Percentiles rank a stretch among this genome's conserved stretches.
These are phyloP conservation scores for Litchi chinensis DNA, from an alignment of 345 rosid genomes.

Conservation along the genomic window DNA sequence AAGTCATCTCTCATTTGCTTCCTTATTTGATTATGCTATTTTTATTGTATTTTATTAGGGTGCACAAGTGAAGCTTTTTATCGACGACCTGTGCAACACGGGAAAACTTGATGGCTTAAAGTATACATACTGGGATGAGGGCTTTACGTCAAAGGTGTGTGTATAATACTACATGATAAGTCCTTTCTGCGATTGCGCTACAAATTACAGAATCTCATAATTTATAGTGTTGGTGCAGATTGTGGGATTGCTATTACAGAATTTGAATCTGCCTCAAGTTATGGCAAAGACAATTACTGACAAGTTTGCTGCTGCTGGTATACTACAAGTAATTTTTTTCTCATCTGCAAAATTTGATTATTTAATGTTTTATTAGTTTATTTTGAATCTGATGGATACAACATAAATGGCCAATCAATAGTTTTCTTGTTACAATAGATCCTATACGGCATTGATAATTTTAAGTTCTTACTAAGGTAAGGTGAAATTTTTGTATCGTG, in stretches of 20 bases:
- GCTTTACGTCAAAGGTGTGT: slow-evolving; percentile 72
- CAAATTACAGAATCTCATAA: slow-evolving; percentile 6
- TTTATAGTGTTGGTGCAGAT: slow-evolving; percentile 49
- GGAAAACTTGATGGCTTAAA: slow-evolving; percentile 61
- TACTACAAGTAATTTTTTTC: slow-evolving; percentile 71
- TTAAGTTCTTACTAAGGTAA: not conserved
- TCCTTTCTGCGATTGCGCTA: not conserved
- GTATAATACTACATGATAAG: not conserved
- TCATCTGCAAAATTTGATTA: slow-evolving; percentile 13
- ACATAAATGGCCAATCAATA: not conserved
- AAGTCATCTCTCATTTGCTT: slow-evolving; percentile 3
- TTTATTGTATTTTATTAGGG: slow-evolving; percentile 42
- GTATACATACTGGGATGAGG: slow-evolving; percentile 79
- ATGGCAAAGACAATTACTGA: slow-evolving; percentile 63
- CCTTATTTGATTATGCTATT: slow-evolving; percentile 4
- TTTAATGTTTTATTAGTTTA: not conserved
- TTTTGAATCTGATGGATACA: not conserved
- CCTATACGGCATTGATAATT: not conserved
- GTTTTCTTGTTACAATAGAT: not conserved
- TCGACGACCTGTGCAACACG: slow-evolving; percentile 61
- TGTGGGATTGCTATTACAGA: slow-evolving; percentile 60
- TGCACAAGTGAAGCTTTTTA: slow-evolving; percentile 54
- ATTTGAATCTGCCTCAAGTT: slow-evolving; percentile 59
- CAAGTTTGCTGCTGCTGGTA: slow-evolving; percentile 87
- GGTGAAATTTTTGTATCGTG: too few species aligned